Evolutionary conservation across 2,329 filamentous ascomycete genomes (phyloP), one percentile per base, ranked within the genome.

Genomic region (Hypoxylon sp.): DNA sequence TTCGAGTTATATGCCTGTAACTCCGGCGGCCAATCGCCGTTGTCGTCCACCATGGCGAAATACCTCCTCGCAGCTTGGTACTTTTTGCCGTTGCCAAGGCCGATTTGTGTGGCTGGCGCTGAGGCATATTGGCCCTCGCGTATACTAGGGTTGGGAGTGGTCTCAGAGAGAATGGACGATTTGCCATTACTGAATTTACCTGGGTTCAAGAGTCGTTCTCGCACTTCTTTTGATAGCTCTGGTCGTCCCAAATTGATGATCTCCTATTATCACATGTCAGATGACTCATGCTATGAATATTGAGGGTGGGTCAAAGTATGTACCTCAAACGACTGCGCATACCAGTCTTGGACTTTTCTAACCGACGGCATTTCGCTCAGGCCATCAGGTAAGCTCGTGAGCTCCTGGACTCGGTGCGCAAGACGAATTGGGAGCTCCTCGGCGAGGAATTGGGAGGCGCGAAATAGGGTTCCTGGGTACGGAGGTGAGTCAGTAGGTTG

Each of bases 311-410:
- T 66, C 59, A 51, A 64, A 44, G 48, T 56, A 57, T 87, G 75
- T 88, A 97, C 94, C 90, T 99, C 96, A 78, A 99, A 99, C 56
- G 96, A 99, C 84, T 99, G 96, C 71, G 95, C 96, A 81, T 99
- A 99, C 96, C 96, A 99, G 78, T 98, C 94, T 80, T 94, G 92
- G 73, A 99, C 96, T 77, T 91, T 94, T 80, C 91, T 91, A 73
- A 99, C 97, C 10, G 96, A 98, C 42, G 94, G 93, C 96, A 99
- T 98, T 74, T 98, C 94, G 80, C 94, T 97, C 69, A 99, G 88
- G 62, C 96, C 96, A 87, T 99, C 96, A 37, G 96, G 96, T 2
- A 99, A 86, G 77, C 94, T 92, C 69, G 92, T 90, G 64, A 99
- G 89, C 83, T 99, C 96, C 81, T 97, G 93, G 66, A 99, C 96